These are phyloP conservation scores for Epithemia pelagica DNA, from an alignment of 108 stramenopile genomes.

Conservation along the genomic window DNA sequence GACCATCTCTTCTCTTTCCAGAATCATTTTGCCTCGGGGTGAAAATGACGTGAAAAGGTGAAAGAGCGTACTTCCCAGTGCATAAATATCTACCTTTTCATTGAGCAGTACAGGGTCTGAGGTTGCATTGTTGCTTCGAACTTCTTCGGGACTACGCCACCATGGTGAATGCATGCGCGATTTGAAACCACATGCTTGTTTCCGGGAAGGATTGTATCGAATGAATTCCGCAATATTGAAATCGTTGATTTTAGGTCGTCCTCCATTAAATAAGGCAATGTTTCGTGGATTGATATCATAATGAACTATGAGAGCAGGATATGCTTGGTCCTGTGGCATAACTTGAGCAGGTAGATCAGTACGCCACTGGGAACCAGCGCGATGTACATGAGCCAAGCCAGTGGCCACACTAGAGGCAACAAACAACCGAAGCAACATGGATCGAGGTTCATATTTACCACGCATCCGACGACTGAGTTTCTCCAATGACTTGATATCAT, in stretches of 20 bases:
- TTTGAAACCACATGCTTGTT: constrained; percentile 60
- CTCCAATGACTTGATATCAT: constrained; percentile 41
- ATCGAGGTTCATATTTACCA: constrained; percentile 30
- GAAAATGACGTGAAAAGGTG: constrained; percentile 69
- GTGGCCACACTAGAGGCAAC: constrained; percentile 59
- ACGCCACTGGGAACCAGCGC: constrained; percentile 8
- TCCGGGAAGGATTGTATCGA: constrained; percentile 20
- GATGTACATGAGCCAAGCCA: constrained; percentile 72
- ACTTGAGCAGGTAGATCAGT: not conserved
- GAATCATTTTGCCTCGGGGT: constrained; percentile 76
- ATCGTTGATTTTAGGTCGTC: constrained; percentile 78
- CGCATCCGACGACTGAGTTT: constrained; percentile 52
- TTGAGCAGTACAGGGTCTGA: constrained; percentile 21
- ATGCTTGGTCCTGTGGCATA: not conserved
- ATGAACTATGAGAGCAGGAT: constrained; percentile 45
- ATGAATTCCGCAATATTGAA: constrained; percentile 85
- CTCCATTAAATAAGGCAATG: constrained; percentile 61
- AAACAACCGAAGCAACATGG: constrained; percentile 52
- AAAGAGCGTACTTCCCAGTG: constrained; percentile 67
- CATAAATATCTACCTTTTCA: constrained; percentile 79
- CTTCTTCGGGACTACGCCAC: constrained; percentile 83
- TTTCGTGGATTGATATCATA: constrained; percentile 77
- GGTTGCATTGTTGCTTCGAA: constrained; percentile 33
- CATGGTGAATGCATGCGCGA: constrained; percentile 71
- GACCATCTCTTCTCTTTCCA: constrained; percentile 46